Conservation (phyloP, 306 rosid species). For the Senna tora region DNA sequence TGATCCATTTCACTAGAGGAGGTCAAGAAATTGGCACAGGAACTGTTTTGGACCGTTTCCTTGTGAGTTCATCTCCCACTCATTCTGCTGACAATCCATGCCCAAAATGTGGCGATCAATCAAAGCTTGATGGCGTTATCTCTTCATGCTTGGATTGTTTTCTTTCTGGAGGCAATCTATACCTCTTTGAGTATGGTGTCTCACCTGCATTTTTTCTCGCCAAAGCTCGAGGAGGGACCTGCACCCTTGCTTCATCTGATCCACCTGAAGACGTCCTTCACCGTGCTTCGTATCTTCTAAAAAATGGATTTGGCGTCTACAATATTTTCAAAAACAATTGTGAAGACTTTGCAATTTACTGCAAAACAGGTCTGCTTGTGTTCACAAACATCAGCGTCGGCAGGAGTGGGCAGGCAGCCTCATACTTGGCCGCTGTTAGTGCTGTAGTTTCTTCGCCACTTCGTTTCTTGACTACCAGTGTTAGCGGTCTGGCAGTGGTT, state of each 20-base stretch:
- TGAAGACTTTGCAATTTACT: constrained; percentile 86
- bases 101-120: constrained; percentile 66
- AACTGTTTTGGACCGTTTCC: constrained; percentile 58
- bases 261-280: constrained; percentile 57
- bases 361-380: constrained; percentile 85
- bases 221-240: constrained; percentile 88
- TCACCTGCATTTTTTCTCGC: constrained; percentile 54
- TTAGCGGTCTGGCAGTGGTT: constrained; percentile 54
- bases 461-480: constrained; percentile 60
- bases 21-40: constrained; percentile 82
- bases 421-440: constrained; percentile 60
- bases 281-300: constrained; percentile 72
- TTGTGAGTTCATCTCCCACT: constrained; percentile 64
- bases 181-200: constrained; percentile 73
- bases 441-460: constrained; percentile 60
- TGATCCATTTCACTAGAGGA: constrained; percentile 86
- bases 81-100: constrained; percentile 57
- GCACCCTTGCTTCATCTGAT: constrained; percentile 70
- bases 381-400: constrained; percentile 61
- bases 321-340: constrained; percentile 74
- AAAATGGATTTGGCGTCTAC: constrained; percentile 77
- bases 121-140: constrained; percentile 59
- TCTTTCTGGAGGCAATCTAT: constrained; percentile 67
- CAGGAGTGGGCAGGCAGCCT: constrained; percentile 75
- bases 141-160: constrained; percentile 89